Base-by-base conservation (phyloP, 2,329 filamentous ascomycete genomes). In the Thielaviopsis euricoi region DNA sequence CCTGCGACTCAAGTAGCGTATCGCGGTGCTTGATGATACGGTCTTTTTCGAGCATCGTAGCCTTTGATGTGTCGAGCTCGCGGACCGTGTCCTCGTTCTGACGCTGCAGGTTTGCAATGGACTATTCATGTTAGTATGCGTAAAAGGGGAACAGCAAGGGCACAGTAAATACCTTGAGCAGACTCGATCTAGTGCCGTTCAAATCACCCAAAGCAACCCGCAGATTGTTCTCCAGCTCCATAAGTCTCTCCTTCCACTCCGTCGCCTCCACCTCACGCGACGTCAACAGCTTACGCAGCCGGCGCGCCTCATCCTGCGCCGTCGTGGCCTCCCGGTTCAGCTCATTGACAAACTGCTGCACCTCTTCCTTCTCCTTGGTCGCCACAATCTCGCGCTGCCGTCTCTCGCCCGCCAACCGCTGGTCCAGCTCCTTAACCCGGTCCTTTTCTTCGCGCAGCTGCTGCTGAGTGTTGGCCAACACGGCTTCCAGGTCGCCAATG, bases 301-400 rank as follows among this genome's bases (percentile, higher is more conserved):
- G 82, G 62, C 89, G 80, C 25, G 83, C 80, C 66, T 97, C 93
- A 62, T 97, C 93, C 72, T 93, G 95, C 62, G 88, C 83, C 26
- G 79, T 77, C 5, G 85, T 85, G 23, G 84, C 80, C 69, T 97
- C 90, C 48, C 83, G 78, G 67, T 96, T 97, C 63, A 97, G 83
- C 63, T 96, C 89, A 66, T 94, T 91, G 66, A 97, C 82, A 62
- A 95, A 82, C 69, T 91, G 87, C 71, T 97, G 90, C 55, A 95
- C 87, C 67, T 97, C 91, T 67, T 95, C 87, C 73, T 97, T 95
- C 71, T 95, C 90, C 65, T 87, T 84, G 66, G 82, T 86, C 52
- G 89, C 88, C 57, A 96, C 80, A 53, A 90, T 80, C 68, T 97
- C 91, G 51, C 88, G 81, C 70, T 97, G 91, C 63, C 86, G 80